Conservation (phyloP, 1,284 basidiomycete species). For the Rhodotorula sp. region DNA sequence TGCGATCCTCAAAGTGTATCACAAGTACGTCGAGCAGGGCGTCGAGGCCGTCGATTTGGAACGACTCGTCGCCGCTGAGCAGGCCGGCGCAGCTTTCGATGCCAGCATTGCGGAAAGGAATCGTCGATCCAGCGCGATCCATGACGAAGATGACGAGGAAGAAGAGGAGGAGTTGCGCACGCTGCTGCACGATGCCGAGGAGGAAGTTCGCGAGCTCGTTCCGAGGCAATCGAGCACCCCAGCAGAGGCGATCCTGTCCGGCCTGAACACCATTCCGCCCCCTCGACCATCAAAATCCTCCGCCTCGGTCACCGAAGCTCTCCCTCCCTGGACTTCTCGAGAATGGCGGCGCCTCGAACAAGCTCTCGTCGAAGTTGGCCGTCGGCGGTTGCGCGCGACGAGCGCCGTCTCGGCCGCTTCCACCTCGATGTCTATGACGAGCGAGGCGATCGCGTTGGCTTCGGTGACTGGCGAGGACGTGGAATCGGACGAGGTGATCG, state of each 20-base stretch:
- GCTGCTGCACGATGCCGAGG: conserved; percentile 29
- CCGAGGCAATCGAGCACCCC: neutral
- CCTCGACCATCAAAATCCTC: neutral
- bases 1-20: conserved; percentile 80
- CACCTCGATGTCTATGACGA: neutral
- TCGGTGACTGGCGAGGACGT: conserved; percentile 14
- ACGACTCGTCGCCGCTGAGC: neutral
- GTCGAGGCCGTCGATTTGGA: conserved; percentile 8
- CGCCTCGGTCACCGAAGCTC: neutral
- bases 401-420: neutral
- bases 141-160: conserved; percentile 4
- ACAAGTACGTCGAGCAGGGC: conserved; percentile 63
- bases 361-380: conserved; percentile 24
- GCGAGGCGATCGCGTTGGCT: conserved; percentile 1
- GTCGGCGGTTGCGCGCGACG: neutral
- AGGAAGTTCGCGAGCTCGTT: conserved; percentile 20
- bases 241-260: neutral
- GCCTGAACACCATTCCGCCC: neutral
- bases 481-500: conserved; percentile 15
- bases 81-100: neutral
- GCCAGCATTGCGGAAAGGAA: neutral
- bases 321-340: conserved; percentile 25
- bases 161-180: conserved; percentile 30
- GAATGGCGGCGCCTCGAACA: conserved; percentile 35
- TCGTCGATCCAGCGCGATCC: neutral